Evolutionary conservation across 805 yeast species (phyloP).

Genomic region (Candida qinlingensis): DNA sequence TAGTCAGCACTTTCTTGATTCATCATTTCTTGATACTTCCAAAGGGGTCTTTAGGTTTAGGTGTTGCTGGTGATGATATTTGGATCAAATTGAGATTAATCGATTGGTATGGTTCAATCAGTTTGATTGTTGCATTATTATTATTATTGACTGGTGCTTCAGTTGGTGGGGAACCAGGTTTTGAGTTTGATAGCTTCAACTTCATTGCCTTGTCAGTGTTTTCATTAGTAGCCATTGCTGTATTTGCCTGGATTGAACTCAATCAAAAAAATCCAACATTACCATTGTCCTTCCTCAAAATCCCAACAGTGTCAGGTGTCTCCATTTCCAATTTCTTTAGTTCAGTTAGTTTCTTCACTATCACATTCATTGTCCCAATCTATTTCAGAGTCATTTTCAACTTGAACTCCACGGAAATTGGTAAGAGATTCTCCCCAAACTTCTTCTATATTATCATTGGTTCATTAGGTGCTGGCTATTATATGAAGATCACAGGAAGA

Average conservation of each 20-base stretch:
- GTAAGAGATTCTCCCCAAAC: constrained; percentile 54
- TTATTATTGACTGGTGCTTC: constrained; percentile 46
- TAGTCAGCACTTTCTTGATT: constrained; percentile 36
- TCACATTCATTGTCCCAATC: constrained; percentile 54
- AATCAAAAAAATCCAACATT: constrained; percentile 50
- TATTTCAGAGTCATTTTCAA: constrained; percentile 52
- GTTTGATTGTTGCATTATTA: constrained; percentile 40
- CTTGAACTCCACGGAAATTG: constrained; percentile 51
- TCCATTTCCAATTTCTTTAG: constrained; percentile 57
- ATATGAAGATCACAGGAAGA: constrained; percentile 59
- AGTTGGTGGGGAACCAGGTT: constrained; percentile 41
- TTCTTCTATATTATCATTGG: constrained; percentile 55
- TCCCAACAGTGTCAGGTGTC: constrained; percentile 57
- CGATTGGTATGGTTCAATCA: constrained; percentile 48
- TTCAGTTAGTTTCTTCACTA: constrained; percentile 35
- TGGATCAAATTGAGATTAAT: constrained; percentile 45
- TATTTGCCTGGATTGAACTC: constrained; percentile 39
- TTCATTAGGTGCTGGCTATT: constrained; percentile 57
- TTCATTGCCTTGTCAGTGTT: constrained; percentile 29
- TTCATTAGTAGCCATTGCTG: constrained; percentile 32
- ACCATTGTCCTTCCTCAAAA: constrained; percentile 49
- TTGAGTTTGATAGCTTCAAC: constrained; percentile 32
- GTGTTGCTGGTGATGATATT: constrained; percentile 38
- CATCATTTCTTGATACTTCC: constrained; percentile 37
- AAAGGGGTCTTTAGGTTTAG: constrained; percentile 47